Evolutionary conservation across 495 filamentous ascomycete genomes (phyloP).

Genomic region (Cenococcum geophilum): DNA sequence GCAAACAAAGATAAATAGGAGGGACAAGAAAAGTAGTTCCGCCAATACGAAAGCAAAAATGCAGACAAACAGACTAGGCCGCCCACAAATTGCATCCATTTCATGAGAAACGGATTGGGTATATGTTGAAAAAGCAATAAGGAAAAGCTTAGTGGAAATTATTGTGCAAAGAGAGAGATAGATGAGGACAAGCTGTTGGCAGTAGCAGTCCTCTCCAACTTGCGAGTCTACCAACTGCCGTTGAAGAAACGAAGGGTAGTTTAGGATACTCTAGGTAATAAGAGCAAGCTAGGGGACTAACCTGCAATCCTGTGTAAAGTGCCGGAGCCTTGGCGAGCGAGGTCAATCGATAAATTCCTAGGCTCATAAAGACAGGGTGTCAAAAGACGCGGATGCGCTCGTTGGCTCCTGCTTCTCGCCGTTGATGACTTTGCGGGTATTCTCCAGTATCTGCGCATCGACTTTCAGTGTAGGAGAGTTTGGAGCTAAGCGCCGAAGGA

Average conservation of each 20-base stretch:
- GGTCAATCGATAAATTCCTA: not conserved
- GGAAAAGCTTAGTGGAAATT: not conserved
- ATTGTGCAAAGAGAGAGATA: not conserved
- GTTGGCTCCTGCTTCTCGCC: not conserved
- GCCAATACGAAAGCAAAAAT: not conserved
- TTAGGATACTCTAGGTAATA: not conserved
- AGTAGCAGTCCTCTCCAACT: not conserved
- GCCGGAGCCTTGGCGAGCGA: not conserved
- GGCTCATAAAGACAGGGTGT: not conserved
- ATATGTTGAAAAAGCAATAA: constrained; percentile 1
- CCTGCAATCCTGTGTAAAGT: too few species aligned
- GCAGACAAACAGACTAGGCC: not conserved
- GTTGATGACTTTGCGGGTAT: constrained; percentile 6
- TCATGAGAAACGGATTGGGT: constrained; percentile 5
- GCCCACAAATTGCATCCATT: constrained; percentile 1
- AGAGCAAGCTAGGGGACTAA: too few species aligned
- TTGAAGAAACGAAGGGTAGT: not conserved
- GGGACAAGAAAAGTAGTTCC: not conserved
- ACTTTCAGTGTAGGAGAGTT: constrained; percentile 61
- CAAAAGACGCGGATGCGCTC: not conserved
- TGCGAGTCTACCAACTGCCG: not conserved
- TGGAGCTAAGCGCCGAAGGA: constrained; percentile 56
- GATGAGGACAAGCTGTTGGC: not conserved
- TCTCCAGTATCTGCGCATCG: constrained; percentile 58
- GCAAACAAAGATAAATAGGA: not conserved